These are phyloP conservation scores for Ehretia macrophylla DNA, from an alignment of 257 asterid genomes.

Conservation along the genomic window DNA sequence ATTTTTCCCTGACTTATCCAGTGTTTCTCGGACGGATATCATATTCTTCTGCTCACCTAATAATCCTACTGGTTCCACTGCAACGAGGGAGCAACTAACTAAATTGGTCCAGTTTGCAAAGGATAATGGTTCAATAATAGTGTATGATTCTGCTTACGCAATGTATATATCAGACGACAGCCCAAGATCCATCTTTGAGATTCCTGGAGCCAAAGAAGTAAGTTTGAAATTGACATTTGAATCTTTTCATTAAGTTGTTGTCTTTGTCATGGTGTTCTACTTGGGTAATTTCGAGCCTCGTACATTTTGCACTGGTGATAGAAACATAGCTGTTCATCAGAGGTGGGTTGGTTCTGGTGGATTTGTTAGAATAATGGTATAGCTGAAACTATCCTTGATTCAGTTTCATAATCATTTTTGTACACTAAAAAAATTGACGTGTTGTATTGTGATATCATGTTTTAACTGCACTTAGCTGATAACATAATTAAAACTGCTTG, in stretches of 20 bases:
- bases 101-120: conserved; percentile 82
- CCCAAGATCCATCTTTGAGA: conserved; percentile 86
- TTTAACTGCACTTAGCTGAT: no score
- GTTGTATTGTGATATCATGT: no score
- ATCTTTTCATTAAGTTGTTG: not conserved
- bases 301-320: no score
- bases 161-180: conserved; percentile 90
- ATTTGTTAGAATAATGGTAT: no score
- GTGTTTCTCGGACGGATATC: conserved; percentile 63
- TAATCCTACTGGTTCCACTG: conserved; percentile 94
- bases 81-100: conserved; percentile 88
- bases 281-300: no score
- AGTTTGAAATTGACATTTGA: conserved; percentile 6
- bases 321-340: no score
- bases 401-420: no score
- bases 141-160: conserved; percentile 97
- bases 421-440: no score
- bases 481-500: no score
- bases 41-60: conserved; percentile 95
- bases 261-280: not conserved
- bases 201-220: conserved; percentile 98
- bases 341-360: no score
- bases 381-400: no score
- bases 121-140: conserved; percentile 85
- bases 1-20: conserved; percentile 82